phyloP scores from a whole-genome alignment of 1,139 yeast genomes.

The Saccharomyces hybrid region DNA sequence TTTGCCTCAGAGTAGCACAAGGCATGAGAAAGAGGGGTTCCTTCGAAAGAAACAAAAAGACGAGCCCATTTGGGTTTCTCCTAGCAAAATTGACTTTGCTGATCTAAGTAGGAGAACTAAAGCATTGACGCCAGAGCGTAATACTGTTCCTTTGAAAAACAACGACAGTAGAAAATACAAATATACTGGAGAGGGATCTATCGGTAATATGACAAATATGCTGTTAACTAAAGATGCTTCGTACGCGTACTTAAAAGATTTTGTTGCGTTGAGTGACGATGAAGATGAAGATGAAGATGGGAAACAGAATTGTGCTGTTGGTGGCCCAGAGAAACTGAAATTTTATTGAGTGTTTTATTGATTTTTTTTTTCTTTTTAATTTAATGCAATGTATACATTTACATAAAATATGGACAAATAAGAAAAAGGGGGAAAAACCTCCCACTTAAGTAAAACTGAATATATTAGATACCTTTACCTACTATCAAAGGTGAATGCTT shows the following conservation, averaged over 20 bases:
- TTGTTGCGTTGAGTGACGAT: conserved; percentile 9
- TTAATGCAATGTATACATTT: not conserved
- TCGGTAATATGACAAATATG: not conserved
- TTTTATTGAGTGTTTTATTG: not conserved
- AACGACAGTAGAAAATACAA: not conserved
- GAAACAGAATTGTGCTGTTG: not conserved
- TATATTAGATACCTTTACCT: not conserved
- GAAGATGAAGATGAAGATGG: not conserved
- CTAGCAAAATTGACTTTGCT: conserved; percentile 25
- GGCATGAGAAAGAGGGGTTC: not conserved
- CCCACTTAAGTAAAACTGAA: not conserved
- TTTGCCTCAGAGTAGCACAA: conserved; percentile 3
- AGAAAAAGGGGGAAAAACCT: not conserved
- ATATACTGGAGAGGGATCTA: conserved; percentile 1
- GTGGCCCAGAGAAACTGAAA: not conserved
- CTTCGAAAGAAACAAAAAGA: conserved; percentile 10
- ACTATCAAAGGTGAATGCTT: conserved; percentile 34
- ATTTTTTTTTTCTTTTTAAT: not conserved
- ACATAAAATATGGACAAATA: not conserved
- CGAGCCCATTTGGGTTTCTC: conserved; percentile 32
- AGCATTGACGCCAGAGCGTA: conserved; percentile 1
- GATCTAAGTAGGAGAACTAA: conserved; percentile 12
- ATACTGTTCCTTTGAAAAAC: not conserved
- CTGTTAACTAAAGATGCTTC: conserved; percentile 20
- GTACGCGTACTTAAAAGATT: conserved; percentile 22